phyloP scores from a whole-genome alignment of 2,329 filamentous ascomycete species.

The Neofusicoccum kwambonambiense region DNA sequence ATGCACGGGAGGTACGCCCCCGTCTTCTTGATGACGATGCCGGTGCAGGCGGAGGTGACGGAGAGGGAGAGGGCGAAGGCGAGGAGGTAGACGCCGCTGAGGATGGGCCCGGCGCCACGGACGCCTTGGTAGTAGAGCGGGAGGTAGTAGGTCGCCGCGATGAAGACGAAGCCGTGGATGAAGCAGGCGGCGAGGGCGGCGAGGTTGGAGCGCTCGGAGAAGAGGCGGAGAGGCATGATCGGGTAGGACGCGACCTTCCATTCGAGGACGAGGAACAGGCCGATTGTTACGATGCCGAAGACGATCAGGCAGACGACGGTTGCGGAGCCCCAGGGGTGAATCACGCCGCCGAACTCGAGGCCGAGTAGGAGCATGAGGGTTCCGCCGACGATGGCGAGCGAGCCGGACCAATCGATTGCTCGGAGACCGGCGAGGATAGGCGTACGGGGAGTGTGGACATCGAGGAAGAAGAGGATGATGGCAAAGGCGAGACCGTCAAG shows the following conservation, averaged over 20 bases:
- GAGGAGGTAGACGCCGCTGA: constrained; percentile 72
- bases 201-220: constrained; percentile 64
- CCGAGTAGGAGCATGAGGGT: constrained; percentile 85
- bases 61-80: constrained; percentile 69
- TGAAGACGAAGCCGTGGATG: constrained; percentile 74
- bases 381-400: constrained; percentile 67
- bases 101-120: constrained; percentile 64
- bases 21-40: constrained; percentile 50
- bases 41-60: constrained; percentile 58
- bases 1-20: constrained; percentile 45
- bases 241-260: constrained; percentile 72
- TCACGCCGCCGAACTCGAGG: constrained; percentile 77
- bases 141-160: constrained; percentile 74
- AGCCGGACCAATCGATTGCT: constrained; percentile 66
- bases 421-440: constrained; percentile 61
- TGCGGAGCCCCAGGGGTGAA: constrained; percentile 71
- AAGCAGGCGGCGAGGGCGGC: constrained; percentile 67
- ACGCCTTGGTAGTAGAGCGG: constrained; percentile 83
- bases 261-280: constrained; percentile 70
- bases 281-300: constrained; percentile 65
- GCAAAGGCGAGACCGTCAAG: constrained; percentile 59
- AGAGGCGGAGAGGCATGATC: constrained; percentile 72
- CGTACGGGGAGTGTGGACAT: constrained; percentile 66
- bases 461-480: constrained; percentile 61
- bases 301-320: constrained; percentile 75